Evolutionary conservation across 441 rosid genomes (phyloP), one percentile per base, ranked within the genome.

Genomic region (Daphne laureola): DNA sequence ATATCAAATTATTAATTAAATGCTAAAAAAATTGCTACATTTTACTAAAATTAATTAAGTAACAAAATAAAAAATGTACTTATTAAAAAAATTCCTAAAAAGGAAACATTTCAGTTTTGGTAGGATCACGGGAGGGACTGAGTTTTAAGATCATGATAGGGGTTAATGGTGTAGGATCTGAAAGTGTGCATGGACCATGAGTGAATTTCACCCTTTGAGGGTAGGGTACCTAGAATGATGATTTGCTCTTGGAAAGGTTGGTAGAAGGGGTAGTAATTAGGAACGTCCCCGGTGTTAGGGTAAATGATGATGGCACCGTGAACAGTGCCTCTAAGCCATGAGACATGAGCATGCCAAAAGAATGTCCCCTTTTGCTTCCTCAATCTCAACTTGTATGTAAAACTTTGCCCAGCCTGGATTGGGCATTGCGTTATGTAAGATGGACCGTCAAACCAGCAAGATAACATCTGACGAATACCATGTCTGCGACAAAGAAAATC

Each of bases 391-490:
- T 81, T 77, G 23, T 86, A 79, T 1, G 89, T 82, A 73, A 84
- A 86, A 62, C 71, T 73, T 51, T 84, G 81, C 9, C 97, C 93
- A 0, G 85, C 61, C 66, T 78, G 85, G 48, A 86, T 84, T 1
- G 95, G 95, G 59, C 95, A 90, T 53, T 90, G 97, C 16, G 95
- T 90, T 43, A 90, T 73, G 64, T 86, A 86, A 9, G 95, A 74
- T 7, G 97, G 93, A 54, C 97, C 95, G 57, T 86, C 97, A 42
- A 72, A 82, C 97, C 95, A 86, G 70, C 95, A 82, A 9, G 97
- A 84, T 43, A 78, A 67, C 67, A 67, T 79, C 66, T 86, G 97
- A 74, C 88, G 75, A 18, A 90, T 81, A 14, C 95, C 97, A 64
- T 90, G 97, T 95, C 96, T 86, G 50, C 31, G 49, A 35, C 41